Conservation (phyloP, 257 asterid species). For the Nicotiana knightiana region DNA sequence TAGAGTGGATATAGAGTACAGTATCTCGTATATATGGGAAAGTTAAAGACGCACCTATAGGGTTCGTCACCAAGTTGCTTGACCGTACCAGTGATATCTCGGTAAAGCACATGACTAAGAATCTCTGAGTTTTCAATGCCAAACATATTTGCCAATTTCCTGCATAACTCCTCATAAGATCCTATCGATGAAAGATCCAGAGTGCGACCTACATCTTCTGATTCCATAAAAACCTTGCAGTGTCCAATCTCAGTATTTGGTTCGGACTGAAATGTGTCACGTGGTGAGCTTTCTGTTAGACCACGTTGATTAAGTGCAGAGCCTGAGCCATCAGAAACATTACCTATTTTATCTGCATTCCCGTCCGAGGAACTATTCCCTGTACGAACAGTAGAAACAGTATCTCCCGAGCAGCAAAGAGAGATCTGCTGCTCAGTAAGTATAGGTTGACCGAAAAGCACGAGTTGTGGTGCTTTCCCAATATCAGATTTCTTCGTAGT, state of each 20-base stretch:
- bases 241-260: slow-evolving; percentile 46
- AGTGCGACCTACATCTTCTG: slow-evolving; percentile 74
- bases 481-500: slow-evolving; percentile 21
- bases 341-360: slow-evolving; percentile 35
- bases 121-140: slow-evolving; percentile 47
- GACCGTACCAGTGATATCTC: slow-evolving; percentile 47
- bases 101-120: slow-evolving; percentile 43
- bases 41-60: slow-evolving; percentile 36
- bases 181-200: slow-evolving; percentile 55
- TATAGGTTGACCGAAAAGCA: slow-evolving; percentile 69
- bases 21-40: not conserved
- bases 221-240: slow-evolving; percentile 79
- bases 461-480: slow-evolving; percentile 42
- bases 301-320: slow-evolving; percentile 34
- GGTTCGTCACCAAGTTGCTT: slow-evolving; percentile 61
- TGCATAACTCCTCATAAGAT: slow-evolving; percentile 61
- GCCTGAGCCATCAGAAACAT: slow-evolving; percentile 45
- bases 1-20: not conserved
- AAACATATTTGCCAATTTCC: slow-evolving; percentile 55
- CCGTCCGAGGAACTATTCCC: slow-evolving; percentile 49
- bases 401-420: slow-evolving; percentile 41
- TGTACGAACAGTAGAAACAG: slow-evolving; percentile 30
- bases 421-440: slow-evolving; percentile 61
- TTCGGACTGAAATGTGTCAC: slow-evolving; percentile 37
- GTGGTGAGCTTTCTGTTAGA: slow-evolving; percentile 27